A percentile compares a stretch with the other conserved stretches of the same genome.
phyloP scores from a whole-genome alignment of 2,329 filamentous ascomycete genomes.

The Talaromyces sp. region DNA sequence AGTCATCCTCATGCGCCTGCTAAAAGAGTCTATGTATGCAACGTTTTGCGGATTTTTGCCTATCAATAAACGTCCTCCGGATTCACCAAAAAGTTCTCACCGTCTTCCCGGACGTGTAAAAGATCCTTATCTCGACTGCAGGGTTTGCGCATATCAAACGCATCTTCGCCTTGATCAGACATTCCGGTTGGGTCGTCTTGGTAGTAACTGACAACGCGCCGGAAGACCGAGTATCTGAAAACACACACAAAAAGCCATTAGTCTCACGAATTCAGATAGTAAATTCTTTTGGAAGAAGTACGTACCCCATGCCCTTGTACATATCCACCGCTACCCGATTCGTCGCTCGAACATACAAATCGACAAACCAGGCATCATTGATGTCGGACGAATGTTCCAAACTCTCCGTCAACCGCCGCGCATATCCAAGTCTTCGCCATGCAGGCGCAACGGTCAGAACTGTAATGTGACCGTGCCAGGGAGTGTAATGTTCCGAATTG shows the following conservation, averaged over 20 bases:
- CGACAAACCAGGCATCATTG: conserved; percentile 88
- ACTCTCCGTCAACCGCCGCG: conserved; percentile 74
- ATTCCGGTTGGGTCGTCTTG: conserved; percentile 71
- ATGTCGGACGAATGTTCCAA: conserved; percentile 79
- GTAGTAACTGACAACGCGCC: conserved; percentile 88
- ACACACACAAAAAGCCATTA: not conserved
- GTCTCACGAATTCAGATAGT: not conserved
- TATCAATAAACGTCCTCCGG: conserved; percentile 72
- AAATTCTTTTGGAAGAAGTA: conserved; percentile 11
- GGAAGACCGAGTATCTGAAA: conserved; percentile 70
- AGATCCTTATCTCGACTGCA: conserved; percentile 73
- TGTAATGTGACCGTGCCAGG: conserved; percentile 98
- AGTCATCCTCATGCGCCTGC: not conserved
- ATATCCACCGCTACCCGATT: conserved; percentile 84
- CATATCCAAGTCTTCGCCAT: conserved; percentile 80
- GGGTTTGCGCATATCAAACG: conserved; percentile 94
- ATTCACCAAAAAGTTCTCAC: conserved; percentile 71
- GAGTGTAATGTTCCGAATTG: conserved; percentile 84
- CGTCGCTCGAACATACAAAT: conserved; percentile 85
- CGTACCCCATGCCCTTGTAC: conserved; percentile 81
- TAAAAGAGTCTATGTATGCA: not conserved
- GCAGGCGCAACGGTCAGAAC: conserved; percentile 87
- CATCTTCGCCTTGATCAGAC: conserved; percentile 66
- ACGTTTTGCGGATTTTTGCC: no score
- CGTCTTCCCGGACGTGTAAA: conserved; percentile 75